Percentiles rank a stretch among this genome's conserved stretches.
phyloP scores from a whole-genome alignment of 2,329 filamentous ascomycete species.

The Chaetothyriales sp. region DNA sequence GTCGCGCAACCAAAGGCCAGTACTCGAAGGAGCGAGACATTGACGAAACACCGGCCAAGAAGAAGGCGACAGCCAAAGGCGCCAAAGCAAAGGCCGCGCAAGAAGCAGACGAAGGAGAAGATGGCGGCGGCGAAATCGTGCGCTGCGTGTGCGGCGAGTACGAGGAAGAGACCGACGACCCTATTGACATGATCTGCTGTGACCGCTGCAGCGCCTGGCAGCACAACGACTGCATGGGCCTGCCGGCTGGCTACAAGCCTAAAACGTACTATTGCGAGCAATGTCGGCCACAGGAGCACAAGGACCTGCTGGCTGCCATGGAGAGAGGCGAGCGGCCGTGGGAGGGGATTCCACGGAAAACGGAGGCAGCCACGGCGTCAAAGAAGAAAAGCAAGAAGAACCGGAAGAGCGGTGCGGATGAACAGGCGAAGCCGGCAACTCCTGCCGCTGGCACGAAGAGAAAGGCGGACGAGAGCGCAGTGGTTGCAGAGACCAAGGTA shows the following conservation, averaged over 20 bases:
- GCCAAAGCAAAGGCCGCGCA: slow-evolving; percentile 34
- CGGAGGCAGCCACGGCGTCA: slow-evolving; percentile 45
- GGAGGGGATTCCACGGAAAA: slow-evolving; percentile 53
- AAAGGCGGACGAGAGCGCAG: slow-evolving; percentile 30
- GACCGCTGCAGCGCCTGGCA: slow-evolving; percentile 91
- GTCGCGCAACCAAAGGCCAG: slow-evolving; percentile 91
- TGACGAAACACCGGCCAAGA: slow-evolving; percentile 44
- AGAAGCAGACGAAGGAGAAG: slow-evolving; percentile 33
- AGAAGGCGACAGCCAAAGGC: slow-evolving; percentile 34
- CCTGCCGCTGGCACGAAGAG: slow-evolving; percentile 28
- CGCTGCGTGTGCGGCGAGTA: slow-evolving; percentile 87
- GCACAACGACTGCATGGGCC: slow-evolving; percentile 89
- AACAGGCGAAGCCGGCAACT: slow-evolving; percentile 22
- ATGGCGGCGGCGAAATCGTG: slow-evolving; percentile 59
- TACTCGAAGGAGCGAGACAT: slow-evolving; percentile 76
- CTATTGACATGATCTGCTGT: slow-evolving; percentile 89
- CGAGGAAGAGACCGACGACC: slow-evolving; percentile 70
- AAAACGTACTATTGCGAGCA: slow-evolving; percentile 86
- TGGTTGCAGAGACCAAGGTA: slow-evolving; percentile 12
- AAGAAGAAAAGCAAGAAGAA: slow-evolving; percentile 44
- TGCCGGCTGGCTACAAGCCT: slow-evolving; percentile 51
- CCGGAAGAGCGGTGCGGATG: slow-evolving; percentile 45
- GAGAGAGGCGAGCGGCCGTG: slow-evolving; percentile 72
- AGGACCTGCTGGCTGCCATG: slow-evolving; percentile 64
- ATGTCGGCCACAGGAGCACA: slow-evolving; percentile 74